Evolutionary conservation across 1,139 yeast species (phyloP), one percentile per base, ranked within the genome.

Genomic region (Suhomyces terraborum): DNA sequence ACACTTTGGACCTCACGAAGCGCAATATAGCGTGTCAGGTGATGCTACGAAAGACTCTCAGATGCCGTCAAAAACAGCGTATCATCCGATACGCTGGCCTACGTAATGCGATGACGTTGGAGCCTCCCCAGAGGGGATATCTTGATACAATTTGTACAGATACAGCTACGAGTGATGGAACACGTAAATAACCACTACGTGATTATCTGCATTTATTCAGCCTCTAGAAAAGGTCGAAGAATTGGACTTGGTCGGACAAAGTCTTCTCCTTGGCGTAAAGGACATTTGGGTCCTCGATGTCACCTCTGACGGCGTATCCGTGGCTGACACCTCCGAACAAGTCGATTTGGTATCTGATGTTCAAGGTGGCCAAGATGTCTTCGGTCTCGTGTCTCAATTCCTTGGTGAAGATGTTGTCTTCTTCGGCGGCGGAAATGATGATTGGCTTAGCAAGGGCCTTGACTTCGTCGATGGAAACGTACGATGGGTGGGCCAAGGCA

Each of bases 401-500:
- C 1, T 60, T 62, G 3, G 91, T 59, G 74, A 83, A 88, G 36
- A 77, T 66, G 0, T 54, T 41, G 59, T 89, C 97, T 9, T 53
- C 61, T 63, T 85, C 88, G 34, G 95, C 93, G 45, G 87, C 88
- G 25, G 85, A 71, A 48, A 88, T 80, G 46, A 81, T 49, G 21
- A 88, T 35, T 21, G 96, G 95, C 49, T 73, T 77, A 25, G 49
- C 42, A 1, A 88, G 61, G 3, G 71, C 77, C 36, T 69, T 75
- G 38, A 87, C 73, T 53, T 85, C 94, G 21, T 80, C 88, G 22
- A 75, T 72, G 8, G 73, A 44, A 23, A 86, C 82, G 46, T 81
- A 73, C 1, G 94, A 82, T 9, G 96, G 96, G 61, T 89, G 96
- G 10, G 91, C 93, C 44, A 77, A 60, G 9, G 91, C 94, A 52